Conservation (phyloP, 2,329 filamentous ascomycete genomes). For the Paracorniculantispora psalliotae region DNA sequence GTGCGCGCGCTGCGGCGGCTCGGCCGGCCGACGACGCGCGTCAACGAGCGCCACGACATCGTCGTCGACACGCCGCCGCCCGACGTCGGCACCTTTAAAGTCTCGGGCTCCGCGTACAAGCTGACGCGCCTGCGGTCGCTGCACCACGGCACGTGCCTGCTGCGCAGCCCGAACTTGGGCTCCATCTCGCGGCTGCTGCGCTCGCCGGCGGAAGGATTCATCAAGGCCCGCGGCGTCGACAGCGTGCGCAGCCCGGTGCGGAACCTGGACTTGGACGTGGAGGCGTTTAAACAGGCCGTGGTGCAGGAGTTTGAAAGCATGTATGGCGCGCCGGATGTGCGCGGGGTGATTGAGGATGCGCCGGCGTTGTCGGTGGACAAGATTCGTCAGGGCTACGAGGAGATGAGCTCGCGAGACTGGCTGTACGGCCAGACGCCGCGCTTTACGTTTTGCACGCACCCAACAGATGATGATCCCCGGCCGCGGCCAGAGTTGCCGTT, state of each 20-base stretch:
- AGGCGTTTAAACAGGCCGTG: slow-evolving; percentile 50
- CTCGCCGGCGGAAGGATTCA: slow-evolving; percentile 71
- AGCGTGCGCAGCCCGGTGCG: slow-evolving; percentile 81
- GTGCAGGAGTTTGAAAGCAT: slow-evolving; percentile 60
- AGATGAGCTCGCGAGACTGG: slow-evolving; percentile 60
- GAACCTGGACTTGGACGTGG: slow-evolving; percentile 61
- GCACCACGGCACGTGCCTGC: slow-evolving; percentile 88
- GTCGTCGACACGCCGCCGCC: slow-evolving; percentile 55
- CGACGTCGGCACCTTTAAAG: slow-evolving; percentile 54
- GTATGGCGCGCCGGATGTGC: slow-evolving; percentile 48
- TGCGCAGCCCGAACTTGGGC: slow-evolving; percentile 69
- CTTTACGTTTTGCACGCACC: slow-evolving; percentile 64
- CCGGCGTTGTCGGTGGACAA: slow-evolving; percentile 39
- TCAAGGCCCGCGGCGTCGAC: slow-evolving; percentile 80
- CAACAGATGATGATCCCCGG: slow-evolving; percentile 54
- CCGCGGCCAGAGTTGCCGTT: slow-evolving; percentile 46
- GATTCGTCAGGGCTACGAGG: slow-evolving; percentile 39
- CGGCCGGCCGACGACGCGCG: slow-evolving; percentile 56
- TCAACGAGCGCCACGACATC: slow-evolving; percentile 92
- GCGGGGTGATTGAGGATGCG: slow-evolving; percentile 43
- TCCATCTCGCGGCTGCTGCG: slow-evolving; percentile 65
- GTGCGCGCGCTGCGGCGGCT: slow-evolving; percentile 68
- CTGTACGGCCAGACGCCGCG: slow-evolving; percentile 81
- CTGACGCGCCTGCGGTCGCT: slow-evolving; percentile 74
- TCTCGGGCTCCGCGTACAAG: slow-evolving; percentile 95